Evolutionary conservation across 2,329 filamentous ascomycete species (phyloP).

Genomic region (Ophiostoma quercus): DNA sequence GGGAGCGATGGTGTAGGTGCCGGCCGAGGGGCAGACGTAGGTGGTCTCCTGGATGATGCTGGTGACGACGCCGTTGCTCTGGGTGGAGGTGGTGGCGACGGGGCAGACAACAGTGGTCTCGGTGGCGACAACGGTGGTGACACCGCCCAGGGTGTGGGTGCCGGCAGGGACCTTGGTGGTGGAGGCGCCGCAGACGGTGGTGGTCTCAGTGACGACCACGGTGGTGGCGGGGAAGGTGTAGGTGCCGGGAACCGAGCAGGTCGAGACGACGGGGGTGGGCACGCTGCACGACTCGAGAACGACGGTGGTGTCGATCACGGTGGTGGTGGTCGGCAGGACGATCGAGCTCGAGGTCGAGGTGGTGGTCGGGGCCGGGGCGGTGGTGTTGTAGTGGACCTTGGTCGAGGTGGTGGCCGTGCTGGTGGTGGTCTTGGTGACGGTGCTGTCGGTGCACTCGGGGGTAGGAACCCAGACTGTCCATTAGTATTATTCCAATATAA

Average conservation of each 20-base stretch:
- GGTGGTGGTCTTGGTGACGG: conserved; percentile 17
- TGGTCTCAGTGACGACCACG: conserved; percentile 59
- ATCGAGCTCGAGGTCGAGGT: background rate
- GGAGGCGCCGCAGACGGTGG: conserved; percentile 60
- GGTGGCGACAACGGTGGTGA: conserved; percentile 63
- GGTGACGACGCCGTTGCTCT: conserved; percentile 50
- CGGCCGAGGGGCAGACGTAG: conserved; percentile 38
- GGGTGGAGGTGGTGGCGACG: conserved; percentile 59
- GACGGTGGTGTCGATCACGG: conserved; percentile 25
- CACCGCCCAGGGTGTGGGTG: conserved; percentile 64
- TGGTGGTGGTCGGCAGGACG: conserved; percentile 15
- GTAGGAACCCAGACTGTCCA: conserved; percentile 16
- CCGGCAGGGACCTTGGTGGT: conserved; percentile 59
- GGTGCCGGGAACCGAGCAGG: conserved; percentile 60
- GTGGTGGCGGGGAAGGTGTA: conserved; percentile 74
- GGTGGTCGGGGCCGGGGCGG: conserved; percentile 10
- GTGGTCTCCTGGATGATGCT: conserved; percentile 42
- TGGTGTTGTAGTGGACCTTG: conserved; percentile 8
- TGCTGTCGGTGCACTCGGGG: conserved; percentile 16
- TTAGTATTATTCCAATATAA: background rate
- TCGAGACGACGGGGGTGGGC: conserved; percentile 49
- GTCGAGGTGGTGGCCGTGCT: conserved; percentile 1
- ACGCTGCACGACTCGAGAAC: conserved; percentile 33
- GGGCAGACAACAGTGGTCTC: conserved; percentile 66
- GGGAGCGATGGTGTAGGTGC: conserved; percentile 70